These are phyloP conservation scores for Pouteria campechiana DNA, from an alignment of 179 eudicot genomes.

Conservation along the genomic window DNA sequence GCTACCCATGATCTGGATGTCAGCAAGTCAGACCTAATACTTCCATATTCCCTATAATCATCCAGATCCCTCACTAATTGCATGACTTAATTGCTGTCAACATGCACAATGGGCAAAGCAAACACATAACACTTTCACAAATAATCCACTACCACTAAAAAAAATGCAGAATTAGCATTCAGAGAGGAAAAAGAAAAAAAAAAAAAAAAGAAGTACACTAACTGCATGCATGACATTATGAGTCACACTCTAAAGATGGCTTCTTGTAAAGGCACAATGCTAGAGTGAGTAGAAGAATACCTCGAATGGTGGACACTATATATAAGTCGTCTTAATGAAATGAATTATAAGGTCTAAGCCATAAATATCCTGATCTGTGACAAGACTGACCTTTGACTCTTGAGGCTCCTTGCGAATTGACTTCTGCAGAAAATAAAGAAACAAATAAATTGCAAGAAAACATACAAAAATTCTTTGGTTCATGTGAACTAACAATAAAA, in stretches of 20 bases:
- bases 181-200: too few species aligned
- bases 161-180: too few species aligned
- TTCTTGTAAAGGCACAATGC: not conserved
- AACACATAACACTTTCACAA: too few species aligned
- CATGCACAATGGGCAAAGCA: too few species aligned
- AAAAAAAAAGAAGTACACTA: not conserved
- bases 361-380: not conserved
- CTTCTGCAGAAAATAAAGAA: constrained; percentile 50
- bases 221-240: not conserved
- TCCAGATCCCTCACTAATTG: too few species aligned
- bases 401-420: constrained; percentile 58
- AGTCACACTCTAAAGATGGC: not conserved
- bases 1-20: too few species aligned
- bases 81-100: too few species aligned
- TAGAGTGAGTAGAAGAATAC: not conserved
- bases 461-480: not conserved
- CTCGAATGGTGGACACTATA: too few species aligned
- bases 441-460: constrained; percentile 1
- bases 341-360: not conserved
- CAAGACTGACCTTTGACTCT: constrained; percentile 53
- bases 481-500: not conserved
- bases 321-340: too few species aligned
- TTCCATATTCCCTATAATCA: too few species aligned
- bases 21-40: too few species aligned
- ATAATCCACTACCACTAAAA: too few species aligned